phyloP scores from a whole-genome alignment of 805 yeast genomes.

The Metschnikowia hibisci region DNA sequence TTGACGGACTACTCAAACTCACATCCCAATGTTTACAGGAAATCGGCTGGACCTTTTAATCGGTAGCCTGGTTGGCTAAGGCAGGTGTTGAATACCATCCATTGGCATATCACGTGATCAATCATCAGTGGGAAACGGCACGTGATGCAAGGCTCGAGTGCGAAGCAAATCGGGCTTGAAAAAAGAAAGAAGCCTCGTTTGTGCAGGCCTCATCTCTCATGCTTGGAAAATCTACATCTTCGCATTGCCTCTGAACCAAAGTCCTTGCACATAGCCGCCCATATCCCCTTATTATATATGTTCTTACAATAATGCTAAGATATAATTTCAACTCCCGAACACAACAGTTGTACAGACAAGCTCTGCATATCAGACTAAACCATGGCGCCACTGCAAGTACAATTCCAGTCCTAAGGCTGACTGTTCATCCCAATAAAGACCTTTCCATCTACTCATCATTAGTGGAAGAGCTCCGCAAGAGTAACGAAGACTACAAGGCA shows the following conservation, averaged over 20 bases:
- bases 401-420: not conserved
- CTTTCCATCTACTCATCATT: conserved; percentile 13
- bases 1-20: no score
- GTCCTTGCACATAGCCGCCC: not conserved
- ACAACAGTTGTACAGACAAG: conserved; percentile 1
- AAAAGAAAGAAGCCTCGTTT: conserved; percentile 1
- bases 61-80: no score
- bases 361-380: not conserved
- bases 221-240: conserved; percentile 3
- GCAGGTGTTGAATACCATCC: no score
- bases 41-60: no score
- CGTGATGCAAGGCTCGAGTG: not conserved
- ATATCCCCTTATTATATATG: not conserved
- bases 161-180: not conserved
- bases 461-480: conserved; percentile 15
- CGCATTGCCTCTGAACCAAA: not conserved
- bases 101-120: not conserved
- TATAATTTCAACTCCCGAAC: not conserved
- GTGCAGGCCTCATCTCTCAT: conserved; percentile 6
- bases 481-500: conserved; percentile 2
- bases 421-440: conserved; percentile 6
- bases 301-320: not conserved
- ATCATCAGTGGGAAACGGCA: no score
- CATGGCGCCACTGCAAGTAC: conserved; percentile 1
- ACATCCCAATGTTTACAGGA: no score